These are phyloP conservation scores for Epithele typhae DNA, from an alignment of 768 basidiomycete species.

Conservation along the genomic window DNA sequence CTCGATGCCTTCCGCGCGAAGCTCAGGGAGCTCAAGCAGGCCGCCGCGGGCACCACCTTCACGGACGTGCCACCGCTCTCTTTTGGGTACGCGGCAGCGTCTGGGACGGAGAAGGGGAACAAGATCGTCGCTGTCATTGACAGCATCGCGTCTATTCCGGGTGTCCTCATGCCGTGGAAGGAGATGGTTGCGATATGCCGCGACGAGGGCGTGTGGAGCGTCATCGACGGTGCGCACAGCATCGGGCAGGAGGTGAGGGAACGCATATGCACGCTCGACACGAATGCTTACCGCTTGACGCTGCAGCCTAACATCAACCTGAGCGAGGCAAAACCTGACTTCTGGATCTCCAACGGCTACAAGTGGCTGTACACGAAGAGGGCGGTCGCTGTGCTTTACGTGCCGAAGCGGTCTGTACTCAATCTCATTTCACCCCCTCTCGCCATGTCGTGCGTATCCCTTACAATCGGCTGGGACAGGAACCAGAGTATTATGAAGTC, in stretches of 20 bases:
- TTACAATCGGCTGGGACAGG: conserved; percentile 28
- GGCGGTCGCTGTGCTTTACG: conserved; percentile 66
- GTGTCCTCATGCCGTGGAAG: conserved; percentile 64
- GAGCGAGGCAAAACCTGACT: conserved; percentile 55
- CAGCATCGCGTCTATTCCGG: conserved; percentile 58
- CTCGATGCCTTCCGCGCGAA: conserved; percentile 44
- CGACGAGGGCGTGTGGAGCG: conserved; percentile 55
- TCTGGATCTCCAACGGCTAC: conserved; percentile 83
- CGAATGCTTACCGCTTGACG: too few species aligned
- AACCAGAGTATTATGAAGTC: conserved; percentile 62
- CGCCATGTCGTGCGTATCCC: too few species aligned
- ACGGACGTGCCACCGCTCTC: conserved; percentile 14
- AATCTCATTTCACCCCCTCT: too few species aligned
- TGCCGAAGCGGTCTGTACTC: conserved; percentile 65
- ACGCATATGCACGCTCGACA: too few species aligned
- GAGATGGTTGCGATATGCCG: conserved; percentile 61
- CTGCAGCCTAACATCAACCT: conserved; percentile 52
- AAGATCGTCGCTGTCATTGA: conserved; percentile 71
- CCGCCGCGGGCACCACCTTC: conserved; percentile 8
- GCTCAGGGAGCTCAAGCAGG: conserved; percentile 27
- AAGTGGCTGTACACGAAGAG: conserved; percentile 82
- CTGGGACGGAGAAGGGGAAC: conserved; percentile 21
- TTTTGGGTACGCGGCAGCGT: background rate
- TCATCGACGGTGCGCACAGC: conserved; percentile 78
- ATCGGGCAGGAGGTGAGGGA: conserved; percentile 63